A percentile compares a stretch with the other conserved stretches of the same genome.
Evolutionary conservation across 495 filamentous ascomycete genomes (phyloP).

Genomic region (Hypoxylon rickii): DNA sequence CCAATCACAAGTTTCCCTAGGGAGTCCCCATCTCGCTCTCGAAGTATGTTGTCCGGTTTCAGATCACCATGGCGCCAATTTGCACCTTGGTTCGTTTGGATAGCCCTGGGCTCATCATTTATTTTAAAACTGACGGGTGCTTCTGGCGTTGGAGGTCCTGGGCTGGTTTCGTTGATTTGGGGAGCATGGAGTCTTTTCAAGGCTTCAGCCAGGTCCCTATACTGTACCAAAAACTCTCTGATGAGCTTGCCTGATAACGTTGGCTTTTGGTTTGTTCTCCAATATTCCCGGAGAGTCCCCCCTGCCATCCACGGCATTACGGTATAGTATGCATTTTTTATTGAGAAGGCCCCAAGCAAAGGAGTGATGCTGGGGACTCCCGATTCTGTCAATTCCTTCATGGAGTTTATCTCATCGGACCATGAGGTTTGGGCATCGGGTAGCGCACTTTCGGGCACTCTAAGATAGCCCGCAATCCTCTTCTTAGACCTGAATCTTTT

Average conservation of each 20-base stretch:
- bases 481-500: neutral
- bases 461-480: no score
- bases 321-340: neutral
- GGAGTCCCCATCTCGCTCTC: no score
- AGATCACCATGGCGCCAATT: no score
- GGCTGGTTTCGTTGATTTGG: neutral
- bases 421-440: neutral
- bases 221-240: neutral
- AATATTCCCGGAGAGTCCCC: neutral
- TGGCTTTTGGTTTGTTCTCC: neutral
- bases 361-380: no score
- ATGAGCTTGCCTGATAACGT: neutral
- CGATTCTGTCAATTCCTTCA: neutral
- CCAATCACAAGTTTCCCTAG: no score
- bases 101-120: no score
- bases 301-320: neutral
- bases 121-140: no score
- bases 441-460: neutral
- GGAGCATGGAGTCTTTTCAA: neutral
- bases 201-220: neutral
- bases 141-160: no score
- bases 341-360: neutral
- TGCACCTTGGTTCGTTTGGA: no score
- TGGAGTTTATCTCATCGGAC: neutral
- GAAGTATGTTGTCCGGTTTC: no score